Percentiles rank a stretch among this genome's conserved stretches.
Evolutionary conservation across 177 flowering plant genomes (phyloP).

Genomic region (Vitis hybrid): DNA sequence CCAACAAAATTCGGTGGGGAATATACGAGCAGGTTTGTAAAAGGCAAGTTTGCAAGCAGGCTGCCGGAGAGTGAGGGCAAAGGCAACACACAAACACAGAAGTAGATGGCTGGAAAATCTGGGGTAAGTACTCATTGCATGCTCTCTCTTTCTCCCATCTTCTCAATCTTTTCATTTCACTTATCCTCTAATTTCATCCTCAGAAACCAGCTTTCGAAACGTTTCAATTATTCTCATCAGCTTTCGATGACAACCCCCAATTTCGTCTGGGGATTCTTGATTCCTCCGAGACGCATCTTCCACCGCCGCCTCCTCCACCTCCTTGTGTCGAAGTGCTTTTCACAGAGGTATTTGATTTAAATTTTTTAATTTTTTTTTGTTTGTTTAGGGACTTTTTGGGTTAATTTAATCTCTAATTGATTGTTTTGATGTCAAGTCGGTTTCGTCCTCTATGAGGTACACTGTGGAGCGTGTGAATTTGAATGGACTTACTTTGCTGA

Average conservation of each 20-base stretch:
- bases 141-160: too few relatives aligned
- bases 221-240: conserved; percentile 39
- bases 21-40: too few relatives aligned
- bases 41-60: rapidly evolving
- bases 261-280: conserved; percentile 41
- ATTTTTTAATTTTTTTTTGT: background rate
- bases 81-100: too few relatives aligned
- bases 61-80: too few relatives aligned
- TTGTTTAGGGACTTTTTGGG: background rate
- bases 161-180: too few relatives aligned
- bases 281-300: conserved; percentile 28
- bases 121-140: too few relatives aligned
- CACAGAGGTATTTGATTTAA: conserved; percentile 41
- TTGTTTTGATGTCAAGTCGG: conserved; percentile 21
- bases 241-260: conserved; percentile 23
- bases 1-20: too few relatives aligned
- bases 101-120: too few relatives aligned
- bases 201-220: background rate
- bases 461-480: conserved; percentile 58
- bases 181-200: too few relatives aligned
- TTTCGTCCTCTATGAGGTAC: conserved; percentile 37
- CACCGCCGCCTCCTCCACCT: conserved; percentile 62
- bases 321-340: conserved; percentile 62
- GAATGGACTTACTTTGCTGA: conserved; percentile 57
- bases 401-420: background rate